A percentile compares a stretch with the other conserved stretches of the same genome.
Evolutionary conservation across 352 stramenopile species (phyloP).

Genomic region (Phytopythium cucurbitacearum): DNA sequence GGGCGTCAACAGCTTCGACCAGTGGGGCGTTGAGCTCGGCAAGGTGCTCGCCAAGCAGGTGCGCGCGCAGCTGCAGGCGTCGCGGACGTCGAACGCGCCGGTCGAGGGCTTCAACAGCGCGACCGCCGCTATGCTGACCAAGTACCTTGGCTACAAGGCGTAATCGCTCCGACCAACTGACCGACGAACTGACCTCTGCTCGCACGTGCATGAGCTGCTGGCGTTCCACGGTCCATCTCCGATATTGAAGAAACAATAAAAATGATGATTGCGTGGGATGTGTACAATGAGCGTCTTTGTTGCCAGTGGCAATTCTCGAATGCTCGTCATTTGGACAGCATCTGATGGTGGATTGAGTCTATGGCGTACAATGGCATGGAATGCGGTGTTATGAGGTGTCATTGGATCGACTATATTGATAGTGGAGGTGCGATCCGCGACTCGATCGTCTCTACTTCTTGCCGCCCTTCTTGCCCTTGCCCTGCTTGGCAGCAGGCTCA

Average conservation of each 20-base stretch:
- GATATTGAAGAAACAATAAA: too few species aligned
- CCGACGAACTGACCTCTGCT: too few species aligned
- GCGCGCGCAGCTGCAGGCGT: slow-evolving; percentile 82
- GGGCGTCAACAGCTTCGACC: slow-evolving; percentile 98
- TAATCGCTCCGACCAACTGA: slow-evolving; percentile 12
- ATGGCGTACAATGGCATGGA: too few species aligned
- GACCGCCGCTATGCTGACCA: slow-evolving; percentile 89
- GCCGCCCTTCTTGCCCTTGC: slow-evolving; percentile 11
- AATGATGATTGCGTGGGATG: too few species aligned
- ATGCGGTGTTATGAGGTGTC: too few species aligned
- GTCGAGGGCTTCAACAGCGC: slow-evolving; percentile 95
- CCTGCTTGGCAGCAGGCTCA: not conserved
- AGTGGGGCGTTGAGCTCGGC: slow-evolving; percentile 98
- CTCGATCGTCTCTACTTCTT: slow-evolving; percentile 2
- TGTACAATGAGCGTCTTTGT: too few species aligned
- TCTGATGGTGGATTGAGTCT: too few species aligned
- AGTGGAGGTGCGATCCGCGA: not conserved
- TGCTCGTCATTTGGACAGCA: too few species aligned
- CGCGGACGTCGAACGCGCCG: slow-evolving; percentile 61
- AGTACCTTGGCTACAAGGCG: slow-evolving; percentile 86
- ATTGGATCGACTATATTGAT: not conserved
- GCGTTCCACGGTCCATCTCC: too few species aligned
- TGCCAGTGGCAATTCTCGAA: too few species aligned
- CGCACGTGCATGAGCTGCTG: too few species aligned
- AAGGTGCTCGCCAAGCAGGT: slow-evolving; percentile 98